These are phyloP conservation scores for Kodamaea hsintzibuensis DNA, from an alignment of 805 yeast species.

Conservation along the genomic window DNA sequence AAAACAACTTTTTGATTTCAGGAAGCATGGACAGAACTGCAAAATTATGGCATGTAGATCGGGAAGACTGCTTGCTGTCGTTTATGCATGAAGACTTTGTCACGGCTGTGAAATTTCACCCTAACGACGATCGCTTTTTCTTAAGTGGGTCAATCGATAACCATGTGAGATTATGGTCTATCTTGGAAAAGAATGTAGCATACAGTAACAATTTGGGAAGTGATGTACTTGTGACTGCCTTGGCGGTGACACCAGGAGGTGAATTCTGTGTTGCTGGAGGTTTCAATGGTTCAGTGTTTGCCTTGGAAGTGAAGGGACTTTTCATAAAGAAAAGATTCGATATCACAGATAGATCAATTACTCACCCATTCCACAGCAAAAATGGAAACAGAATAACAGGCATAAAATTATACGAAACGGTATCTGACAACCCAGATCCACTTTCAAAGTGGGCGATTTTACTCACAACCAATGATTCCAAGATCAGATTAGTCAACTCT, in stretches of 20 bases:
- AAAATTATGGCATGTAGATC: conserved; percentile 80
- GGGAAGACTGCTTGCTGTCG: conserved; percentile 58
- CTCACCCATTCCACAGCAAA: conserved; percentile 23
- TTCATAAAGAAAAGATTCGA: conserved; percentile 37
- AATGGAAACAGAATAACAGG: conserved; percentile 68
- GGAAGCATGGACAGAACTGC: conserved; percentile 87
- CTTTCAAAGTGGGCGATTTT: conserved; percentile 38
- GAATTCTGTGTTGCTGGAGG: conserved; percentile 72
- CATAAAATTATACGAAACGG: conserved; percentile 49
- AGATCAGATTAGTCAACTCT: conserved; percentile 64
- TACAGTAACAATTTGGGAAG: conserved; percentile 53
- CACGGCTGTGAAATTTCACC: conserved; percentile 77
- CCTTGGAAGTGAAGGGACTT: conserved; percentile 65
- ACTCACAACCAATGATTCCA: conserved; percentile 81
- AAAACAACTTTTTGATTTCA: conserved; percentile 74
- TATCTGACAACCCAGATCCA: conserved; percentile 11
- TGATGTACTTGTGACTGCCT: conserved; percentile 70
- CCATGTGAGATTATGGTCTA: conserved; percentile 77
- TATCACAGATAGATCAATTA: conserved; percentile 27
- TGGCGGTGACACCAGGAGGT: conserved; percentile 67
- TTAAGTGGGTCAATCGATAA: conserved; percentile 80
- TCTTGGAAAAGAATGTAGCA: conserved; percentile 67
- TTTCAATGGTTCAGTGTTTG: conserved; percentile 66
- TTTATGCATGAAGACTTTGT: conserved; percentile 81
- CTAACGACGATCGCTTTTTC: conserved; percentile 84